Evolutionary conservation across 2,329 filamentous ascomycete species (phyloP).

Genomic region (Pseudogymnoascus sp.): DNA sequence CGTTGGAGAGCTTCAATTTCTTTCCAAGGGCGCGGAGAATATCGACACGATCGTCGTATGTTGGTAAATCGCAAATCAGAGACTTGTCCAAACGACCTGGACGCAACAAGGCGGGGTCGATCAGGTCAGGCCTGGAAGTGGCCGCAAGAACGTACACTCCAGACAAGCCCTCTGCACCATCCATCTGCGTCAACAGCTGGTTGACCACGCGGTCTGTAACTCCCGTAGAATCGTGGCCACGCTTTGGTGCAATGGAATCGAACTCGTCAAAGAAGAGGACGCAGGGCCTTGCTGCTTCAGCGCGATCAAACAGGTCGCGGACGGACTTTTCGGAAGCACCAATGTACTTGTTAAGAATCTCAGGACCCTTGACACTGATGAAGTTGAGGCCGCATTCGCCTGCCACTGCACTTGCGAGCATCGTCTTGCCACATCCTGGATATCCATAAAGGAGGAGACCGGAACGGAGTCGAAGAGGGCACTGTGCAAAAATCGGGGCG

Average conservation of each 20-base stretch:
- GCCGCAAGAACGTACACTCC: constrained; percentile 96
- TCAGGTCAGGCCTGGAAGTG: constrained; percentile 85
- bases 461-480: constrained; percentile 86
- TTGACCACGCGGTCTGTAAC: constrained; percentile 99
- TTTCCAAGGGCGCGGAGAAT: constrained; percentile 78
- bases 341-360: constrained; percentile 99
- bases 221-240: constrained; percentile 92
- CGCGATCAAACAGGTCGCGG: constrained; percentile 87
- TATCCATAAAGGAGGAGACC: constrained; percentile 90
- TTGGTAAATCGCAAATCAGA: constrained; percentile 82
- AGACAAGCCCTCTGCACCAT: constrained; percentile 87
- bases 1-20: constrained; percentile 65
- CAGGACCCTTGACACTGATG: constrained; percentile 94
- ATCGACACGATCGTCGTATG: constrained; percentile 70
- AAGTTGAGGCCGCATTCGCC: constrained; percentile 97
- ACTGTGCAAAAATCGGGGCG: constrained; percentile 93
- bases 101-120: constrained; percentile 84
- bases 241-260: constrained; percentile 92
- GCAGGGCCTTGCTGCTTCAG: constrained; percentile 81
- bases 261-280: constrained; percentile 99
- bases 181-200: constrained; percentile 97
- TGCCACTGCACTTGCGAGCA: constrained; percentile 92
- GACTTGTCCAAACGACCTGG: constrained; percentile 92
- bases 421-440: constrained; percentile 91
- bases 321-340: constrained; percentile 95